These are phyloP conservation scores for Flaveria linearis DNA, from an alignment of 129 eudicot genomes.

Conservation along the genomic window DNA sequence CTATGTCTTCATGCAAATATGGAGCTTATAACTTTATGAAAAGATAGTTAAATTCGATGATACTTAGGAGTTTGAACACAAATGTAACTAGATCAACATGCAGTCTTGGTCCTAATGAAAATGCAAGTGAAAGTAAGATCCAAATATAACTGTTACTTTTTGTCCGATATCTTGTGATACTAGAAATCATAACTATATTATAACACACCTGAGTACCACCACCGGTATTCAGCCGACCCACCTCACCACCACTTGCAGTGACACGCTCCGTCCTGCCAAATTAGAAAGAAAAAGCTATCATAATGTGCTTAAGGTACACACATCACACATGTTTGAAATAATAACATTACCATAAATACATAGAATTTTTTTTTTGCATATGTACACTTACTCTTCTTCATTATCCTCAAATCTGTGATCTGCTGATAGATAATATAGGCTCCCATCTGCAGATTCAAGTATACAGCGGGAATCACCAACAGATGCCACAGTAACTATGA, in stretches of 20 bases:
- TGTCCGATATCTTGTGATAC: neutral
- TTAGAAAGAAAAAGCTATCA: conserved; percentile 15
- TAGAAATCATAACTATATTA: neutral
- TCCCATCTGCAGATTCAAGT: conserved; percentile 94
- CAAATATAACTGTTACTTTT: neutral
- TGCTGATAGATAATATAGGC: conserved; percentile 73
- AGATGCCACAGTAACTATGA: conserved; percentile 86
- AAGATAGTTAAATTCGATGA: neutral
- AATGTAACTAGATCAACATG: conserved; percentile 18
- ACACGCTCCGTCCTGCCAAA: conserved; percentile 80
- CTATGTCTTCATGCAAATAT: neutral
- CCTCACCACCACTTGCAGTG: conserved; percentile 92
- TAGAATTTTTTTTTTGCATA: neutral
- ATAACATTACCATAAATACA: conserved; percentile 9
- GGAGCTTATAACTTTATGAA: neutral
- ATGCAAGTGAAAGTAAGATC: conserved; percentile 21
- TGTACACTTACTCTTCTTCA: conserved; percentile 73
- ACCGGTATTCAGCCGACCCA: conserved; percentile 96
- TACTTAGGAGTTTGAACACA: neutral
- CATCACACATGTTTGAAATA: neutral
- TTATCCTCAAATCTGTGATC: conserved; percentile 97
- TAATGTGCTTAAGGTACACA: neutral
- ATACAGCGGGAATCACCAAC: conserved; percentile 98
- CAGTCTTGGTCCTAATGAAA: conserved; percentile 23
- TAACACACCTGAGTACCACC: conserved; percentile 87